These are phyloP conservation scores for Mortierella sp. DNA, from an alignment of 371 early-diverging fungal genomes.

Conservation along the genomic window DNA sequence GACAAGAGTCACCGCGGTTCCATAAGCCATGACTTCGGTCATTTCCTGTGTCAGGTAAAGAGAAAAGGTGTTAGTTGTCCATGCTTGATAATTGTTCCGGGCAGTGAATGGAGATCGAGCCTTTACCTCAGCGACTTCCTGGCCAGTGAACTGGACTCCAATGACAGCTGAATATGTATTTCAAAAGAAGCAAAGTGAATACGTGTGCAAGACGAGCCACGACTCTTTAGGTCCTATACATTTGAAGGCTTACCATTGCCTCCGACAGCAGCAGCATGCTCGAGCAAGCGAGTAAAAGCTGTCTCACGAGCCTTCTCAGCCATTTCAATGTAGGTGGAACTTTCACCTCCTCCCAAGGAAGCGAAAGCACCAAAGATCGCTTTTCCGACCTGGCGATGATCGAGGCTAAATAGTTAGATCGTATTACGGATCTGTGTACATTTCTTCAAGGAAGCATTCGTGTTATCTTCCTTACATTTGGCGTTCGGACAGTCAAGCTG, in stretches of 20 bases:
- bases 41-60: slow-evolving; percentile 17
- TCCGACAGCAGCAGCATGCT: slow-evolving; percentile 47
- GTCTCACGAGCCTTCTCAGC: slow-evolving; percentile 54
- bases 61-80: not conserved
- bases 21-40: slow-evolving; percentile 54
- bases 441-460: too few relatives aligned
- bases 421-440: too few relatives aligned
- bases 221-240: too few relatives aligned
- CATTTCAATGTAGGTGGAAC: slow-evolving; percentile 48
- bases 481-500: slow-evolving; percentile 46
- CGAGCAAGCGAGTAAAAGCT: slow-evolving; percentile 46
- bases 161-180: slow-evolving; percentile 34
- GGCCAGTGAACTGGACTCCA: slow-evolving; percentile 47
- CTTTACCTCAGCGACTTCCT: slow-evolving; percentile 36
- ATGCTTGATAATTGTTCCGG: too few relatives aligned
- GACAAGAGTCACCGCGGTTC: slow-evolving; percentile 43
- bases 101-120: too few relatives aligned
- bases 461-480: slow-evolving; percentile 32
- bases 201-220: too few relatives aligned
- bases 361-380: slow-evolving; percentile 52
- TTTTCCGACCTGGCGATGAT: slow-evolving; percentile 31
- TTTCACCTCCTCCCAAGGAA: slow-evolving; percentile 48
- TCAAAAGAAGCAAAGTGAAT: too few relatives aligned
- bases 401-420: not conserved
- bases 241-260: slow-evolving; percentile 46